Conservation (phyloP, 768 basidiomycete species). For the Steccherinum ochraceum region DNA sequence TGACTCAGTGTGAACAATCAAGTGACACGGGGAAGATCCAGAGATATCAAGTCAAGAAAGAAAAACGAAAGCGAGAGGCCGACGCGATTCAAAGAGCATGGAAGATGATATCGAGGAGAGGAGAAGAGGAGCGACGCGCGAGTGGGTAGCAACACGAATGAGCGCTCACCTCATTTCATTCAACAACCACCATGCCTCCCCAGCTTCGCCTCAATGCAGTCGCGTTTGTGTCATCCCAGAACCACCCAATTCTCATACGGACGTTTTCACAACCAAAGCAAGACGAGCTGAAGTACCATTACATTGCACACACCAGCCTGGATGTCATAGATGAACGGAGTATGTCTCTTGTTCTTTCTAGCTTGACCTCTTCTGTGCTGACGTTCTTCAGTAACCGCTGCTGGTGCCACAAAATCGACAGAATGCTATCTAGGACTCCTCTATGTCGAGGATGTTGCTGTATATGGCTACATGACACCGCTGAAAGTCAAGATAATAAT, state of each 20-base stretch:
- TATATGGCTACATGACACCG: conserved; percentile 89
- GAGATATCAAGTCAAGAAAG: no score
- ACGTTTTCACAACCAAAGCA: conserved; percentile 56
- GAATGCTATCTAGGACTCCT: conserved; percentile 84
- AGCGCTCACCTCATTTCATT: no score
- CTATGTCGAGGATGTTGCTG: conserved; percentile 88
- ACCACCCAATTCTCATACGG: conserved; percentile 74
- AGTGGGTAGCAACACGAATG: no score
- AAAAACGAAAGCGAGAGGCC: no score
- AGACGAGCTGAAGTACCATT: conserved; percentile 78
- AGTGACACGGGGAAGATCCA: no score
- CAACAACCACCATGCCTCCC: no score
- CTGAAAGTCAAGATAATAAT: conserved; percentile 84
- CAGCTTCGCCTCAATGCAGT: conserved; percentile 72
- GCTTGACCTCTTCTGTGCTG: conserved; percentile 3
- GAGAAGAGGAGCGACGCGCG: no score
- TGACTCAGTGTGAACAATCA: no score
- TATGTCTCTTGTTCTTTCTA: conserved; percentile 32
- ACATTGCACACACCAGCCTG: conserved; percentile 84
- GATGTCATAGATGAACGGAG: conserved; percentile 92
- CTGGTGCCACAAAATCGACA: conserved; percentile 45
- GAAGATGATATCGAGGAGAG: no score
- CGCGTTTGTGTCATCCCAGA: conserved; percentile 80
- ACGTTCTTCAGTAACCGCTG: conserved; percentile 24
- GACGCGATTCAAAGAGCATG: no score